Percentiles rank a stretch among this genome's conserved stretches.
Conservation (phyloP, 768 basidiomycete species). For the Suillus spraguei region DNA sequence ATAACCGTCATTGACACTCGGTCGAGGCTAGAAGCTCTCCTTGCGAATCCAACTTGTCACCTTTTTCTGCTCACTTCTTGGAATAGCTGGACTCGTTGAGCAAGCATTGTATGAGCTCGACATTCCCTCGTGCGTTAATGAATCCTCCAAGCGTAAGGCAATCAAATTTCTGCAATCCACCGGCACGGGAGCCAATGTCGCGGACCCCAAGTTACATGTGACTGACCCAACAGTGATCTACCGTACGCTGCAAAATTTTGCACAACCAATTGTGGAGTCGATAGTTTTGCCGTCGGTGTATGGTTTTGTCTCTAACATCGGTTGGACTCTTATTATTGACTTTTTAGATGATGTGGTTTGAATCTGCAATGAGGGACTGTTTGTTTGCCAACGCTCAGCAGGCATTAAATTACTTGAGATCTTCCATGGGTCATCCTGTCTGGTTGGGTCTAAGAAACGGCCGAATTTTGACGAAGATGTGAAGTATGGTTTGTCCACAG, state of each 20-base stretch:
- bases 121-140: background rate
- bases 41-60: slow-evolving; percentile 54
- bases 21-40: slow-evolving; percentile 83
- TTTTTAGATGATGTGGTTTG: background rate
- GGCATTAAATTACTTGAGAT: no score
- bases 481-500: no score
- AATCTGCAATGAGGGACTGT: background rate
- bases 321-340: background rate
- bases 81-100: slow-evolving; percentile 12
- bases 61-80: slow-evolving; percentile 24
- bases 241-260: background rate
- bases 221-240: no score
- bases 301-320: background rate
- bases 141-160: background rate
- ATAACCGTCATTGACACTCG: slow-evolving; percentile 58
- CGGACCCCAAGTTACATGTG: background rate
- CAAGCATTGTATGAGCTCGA: background rate
- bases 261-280: background rate
- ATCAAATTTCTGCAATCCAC: background rate
- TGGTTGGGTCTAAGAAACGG: no score
- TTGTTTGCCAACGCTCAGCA: no score
- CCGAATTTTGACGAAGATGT: no score
- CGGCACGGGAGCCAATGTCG: background rate
- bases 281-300: background rate
- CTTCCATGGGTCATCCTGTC: no score